phyloP scores from a whole-genome alignment of 1,284 basidiomycete genomes.

The Gymnopus androsaceus region DNA sequence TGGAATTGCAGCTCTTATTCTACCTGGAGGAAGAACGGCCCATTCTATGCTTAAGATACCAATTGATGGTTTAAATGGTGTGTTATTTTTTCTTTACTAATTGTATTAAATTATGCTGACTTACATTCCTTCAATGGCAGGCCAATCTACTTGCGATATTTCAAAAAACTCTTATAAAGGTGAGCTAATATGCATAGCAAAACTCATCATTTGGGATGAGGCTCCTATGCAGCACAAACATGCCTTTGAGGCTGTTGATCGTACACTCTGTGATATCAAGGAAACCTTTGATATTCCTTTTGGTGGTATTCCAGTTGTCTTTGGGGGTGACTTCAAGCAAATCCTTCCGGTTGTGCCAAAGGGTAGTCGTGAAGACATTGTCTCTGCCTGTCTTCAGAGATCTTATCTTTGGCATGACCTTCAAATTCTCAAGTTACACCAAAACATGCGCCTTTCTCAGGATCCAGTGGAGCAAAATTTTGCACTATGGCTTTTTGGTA shows the following conservation, averaged over 20 bases:
- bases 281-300: conserved; percentile 31
- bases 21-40: too few species aligned
- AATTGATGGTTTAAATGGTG: too few species aligned
- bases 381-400: conserved; percentile 32
- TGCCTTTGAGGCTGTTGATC: conserved; percentile 35
- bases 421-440: conserved; percentile 31
- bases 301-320: conserved; percentile 40
- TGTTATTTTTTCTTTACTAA: too few species aligned
- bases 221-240: conserved; percentile 34
- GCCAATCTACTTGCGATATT: too few species aligned
- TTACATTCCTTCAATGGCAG: too few species aligned
- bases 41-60: too few species aligned
- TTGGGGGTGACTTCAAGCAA: conserved; percentile 44
- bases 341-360: conserved; percentile 32
- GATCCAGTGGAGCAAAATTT: conserved; percentile 29
- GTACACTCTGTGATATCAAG: conserved; percentile 29
- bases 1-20: too few species aligned
- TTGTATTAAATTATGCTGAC: too few species aligned
- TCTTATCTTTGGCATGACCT: conserved; percentile 37
- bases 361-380: conserved; percentile 36
- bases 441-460: conserved; percentile 38
- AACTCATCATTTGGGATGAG: conserved; percentile 44
- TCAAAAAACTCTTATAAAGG: too few species aligned
- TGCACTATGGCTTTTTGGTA: conserved; percentile 42
- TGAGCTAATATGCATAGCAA: conserved; percentile 28